Evolutionary conservation across 257 asterid species (phyloP), one percentile per base, ranked within the genome.

Genomic region (Plantago major): DNA sequence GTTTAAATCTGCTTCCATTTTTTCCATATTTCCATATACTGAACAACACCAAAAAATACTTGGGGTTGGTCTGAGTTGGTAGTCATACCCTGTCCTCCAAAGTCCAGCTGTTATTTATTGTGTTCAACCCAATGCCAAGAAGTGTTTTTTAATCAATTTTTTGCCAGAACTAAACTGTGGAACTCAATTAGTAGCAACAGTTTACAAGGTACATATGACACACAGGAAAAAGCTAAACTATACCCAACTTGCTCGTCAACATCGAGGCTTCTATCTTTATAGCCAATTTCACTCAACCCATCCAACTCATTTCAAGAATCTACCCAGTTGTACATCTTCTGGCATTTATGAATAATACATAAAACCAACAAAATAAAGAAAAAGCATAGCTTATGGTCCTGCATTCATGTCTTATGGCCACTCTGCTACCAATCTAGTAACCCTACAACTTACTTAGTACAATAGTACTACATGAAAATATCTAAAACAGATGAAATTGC

Each of bases 171-270:
- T 26, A 16, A 59, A 59, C 2, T 1, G 10, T n/a, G 16, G 33
- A 43, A 59, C 14, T 58, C 50, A 46, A 46, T 33, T 12, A 3
- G 48, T 49, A 33, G 74, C 49, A 38, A 64, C 19, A 60, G 47
- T 63, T 63, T 46, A 70, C 55, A 65, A 62, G 40, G 40, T 33
- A 33, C 40, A 33, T 1, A 33, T 4, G 40, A 64, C 63, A 58
- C 52, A 59, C 40, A 46, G 44, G n/a, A 16, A 60, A 71, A 58
- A 18, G 42, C 71, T 48, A 60, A 67, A 68, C 65, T 65, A 60
- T 46, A 56, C 55, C 68, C 81, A 76, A 76, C 42, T 67, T 48
- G 81, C 72, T 76, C 68, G 72, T 58, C 74, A 71, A 63, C 70
- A 58, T 63, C 67, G 64, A 56, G 65, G 49, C 48, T 33, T 22